Evolutionary conservation across 2,329 filamentous ascomycete genomes (phyloP), one percentile per base, ranked within the genome.

Genomic region (Calonectria pauciramosa): DNA sequence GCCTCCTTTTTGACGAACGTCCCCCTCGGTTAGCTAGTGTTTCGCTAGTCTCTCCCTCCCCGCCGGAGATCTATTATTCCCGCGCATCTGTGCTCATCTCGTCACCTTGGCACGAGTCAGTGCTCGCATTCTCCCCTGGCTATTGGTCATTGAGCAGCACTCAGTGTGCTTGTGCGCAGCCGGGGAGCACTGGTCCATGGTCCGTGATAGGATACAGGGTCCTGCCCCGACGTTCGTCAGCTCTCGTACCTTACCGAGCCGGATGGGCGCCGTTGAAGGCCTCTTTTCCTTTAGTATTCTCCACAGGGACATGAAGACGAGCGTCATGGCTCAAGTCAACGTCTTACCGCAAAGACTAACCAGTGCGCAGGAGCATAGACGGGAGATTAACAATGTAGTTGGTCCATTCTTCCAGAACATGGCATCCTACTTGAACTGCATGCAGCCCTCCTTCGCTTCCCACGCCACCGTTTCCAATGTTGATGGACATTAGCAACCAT

Each of bases 401-500:
- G 36, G 38, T 26, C 36, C 23, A 18, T 26, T 71, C 49, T 49
- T 71, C 60, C 51, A 54, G 59, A 38, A 54, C 36, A 23, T 30
- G 8, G 23, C n/a, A 26, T 47, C 49, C n/a, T 54, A 52, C 60
- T 71, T 56, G 51, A 52, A 38, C 47, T 20, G 18, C 51, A 20
- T 20, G 18, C 51, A 20, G 30, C 38, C 44, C 44, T 26, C 41
- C 44, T 65, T 36, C 28, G 26, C 44, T n/a, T 36, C 26, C 20
- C 34, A 67, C 68, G 34, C 56, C 54, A 11, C 64, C n/a, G 38
- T 38, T 20, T 23, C 65, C 47, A 28, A 69, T 74, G 73, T 44
- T 14, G 41, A 44, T 47, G 28, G 34, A 64, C 66, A 49, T 20
- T 30, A 56, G 20, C 11, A 49, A 75, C 18, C 68, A 78, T 78